These are phyloP conservation scores for Zea luxurians DNA, from an alignment of 176 grass and related monocot species.

Conservation along the genomic window DNA sequence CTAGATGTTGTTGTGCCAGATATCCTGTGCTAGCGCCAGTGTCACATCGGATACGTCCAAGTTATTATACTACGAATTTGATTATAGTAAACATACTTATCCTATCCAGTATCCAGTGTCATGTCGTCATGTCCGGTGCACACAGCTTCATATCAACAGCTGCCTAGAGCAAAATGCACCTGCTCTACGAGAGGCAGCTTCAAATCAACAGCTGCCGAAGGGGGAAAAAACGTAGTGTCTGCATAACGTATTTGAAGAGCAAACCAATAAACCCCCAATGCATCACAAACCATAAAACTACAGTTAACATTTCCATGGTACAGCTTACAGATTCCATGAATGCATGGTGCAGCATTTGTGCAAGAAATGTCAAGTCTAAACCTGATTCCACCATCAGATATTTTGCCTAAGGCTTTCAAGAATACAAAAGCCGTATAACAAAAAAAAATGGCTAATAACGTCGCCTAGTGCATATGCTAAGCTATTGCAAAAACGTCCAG, in stretches of 20 bases:
- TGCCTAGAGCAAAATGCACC: neutral
- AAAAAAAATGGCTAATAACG: conserved; percentile 38
- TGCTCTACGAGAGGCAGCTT: neutral
- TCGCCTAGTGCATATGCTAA: conserved; percentile 22
- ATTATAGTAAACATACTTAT: too few species aligned
- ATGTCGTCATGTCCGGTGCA: too few species aligned
- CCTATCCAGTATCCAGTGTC: too few species aligned
- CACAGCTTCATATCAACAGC: too few species aligned
- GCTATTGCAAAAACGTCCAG: conserved; percentile 46
- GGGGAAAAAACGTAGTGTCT: too few species aligned
- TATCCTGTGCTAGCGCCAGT: too few species aligned
- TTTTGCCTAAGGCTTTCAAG: conserved; percentile 33
- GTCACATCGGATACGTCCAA: too few species aligned
- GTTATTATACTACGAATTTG: too few species aligned
- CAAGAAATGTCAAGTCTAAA: neutral
- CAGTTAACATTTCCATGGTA: conserved; percentile 21
- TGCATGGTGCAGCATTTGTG: conserved; percentile 16
- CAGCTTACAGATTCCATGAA: conserved; percentile 30
- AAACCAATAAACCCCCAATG: conserved; percentile 6
- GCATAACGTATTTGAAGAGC: neutral
- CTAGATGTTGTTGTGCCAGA: too few species aligned
- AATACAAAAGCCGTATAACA: conserved; percentile 13
- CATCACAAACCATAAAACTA: neutral
- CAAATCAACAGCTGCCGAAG: neutral
- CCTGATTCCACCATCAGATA: neutral